Base-by-base conservation (phyloP, 805 yeast species). In the Saturnispora kantuleensis region DNA sequence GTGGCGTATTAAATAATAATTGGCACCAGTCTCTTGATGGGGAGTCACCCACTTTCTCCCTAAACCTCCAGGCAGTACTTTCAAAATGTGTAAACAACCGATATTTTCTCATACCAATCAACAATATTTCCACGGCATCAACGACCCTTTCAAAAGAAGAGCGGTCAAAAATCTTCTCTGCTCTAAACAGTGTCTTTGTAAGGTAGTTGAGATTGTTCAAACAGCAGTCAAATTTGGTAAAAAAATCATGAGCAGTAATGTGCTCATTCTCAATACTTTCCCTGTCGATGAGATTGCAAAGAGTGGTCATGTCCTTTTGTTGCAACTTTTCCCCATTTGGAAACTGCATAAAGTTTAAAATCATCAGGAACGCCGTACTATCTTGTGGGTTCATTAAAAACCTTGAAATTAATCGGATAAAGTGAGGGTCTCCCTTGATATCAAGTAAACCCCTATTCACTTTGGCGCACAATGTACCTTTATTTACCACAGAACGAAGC, bases 241-340 rank as follows among this genome's bases (percentile, higher is more conserved):
- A 35, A 10, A 41, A 41, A 10, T 41, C 44, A 35, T 28, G 30
- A 10, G 39, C 44, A 35, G 35, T 41, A 10, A 41, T 35, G 17
- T 31, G 31, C 9, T 31, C 35, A 17, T 35, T 29, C 15, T 9
- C 5, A 1, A 18, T 9, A 32, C 21, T 10, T 18, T 39, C 42
- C 10, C 18, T 35, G 4, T 41, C 44, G 21, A 41, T 41, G 18
- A 35, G 12, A 16, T 41, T 35, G 10, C 44, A 41, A 10, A 41
- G 15, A 11, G 30, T n/a, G 7, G 39, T 31, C 12, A 41, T 11
- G 16, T 35, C 35, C 11, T 31, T 30, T 11, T 7, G 10, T 10
- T 30, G 21, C 15, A 35, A 10, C 5, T n/a, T 16, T 17, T 35
- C 21, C 11, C 39, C 39, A 30, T 41, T 41, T 6, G 39, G 39